Evolutionary conservation across 75 land plant genomes (phyloP).

Genomic region (Picea glauca): DNA sequence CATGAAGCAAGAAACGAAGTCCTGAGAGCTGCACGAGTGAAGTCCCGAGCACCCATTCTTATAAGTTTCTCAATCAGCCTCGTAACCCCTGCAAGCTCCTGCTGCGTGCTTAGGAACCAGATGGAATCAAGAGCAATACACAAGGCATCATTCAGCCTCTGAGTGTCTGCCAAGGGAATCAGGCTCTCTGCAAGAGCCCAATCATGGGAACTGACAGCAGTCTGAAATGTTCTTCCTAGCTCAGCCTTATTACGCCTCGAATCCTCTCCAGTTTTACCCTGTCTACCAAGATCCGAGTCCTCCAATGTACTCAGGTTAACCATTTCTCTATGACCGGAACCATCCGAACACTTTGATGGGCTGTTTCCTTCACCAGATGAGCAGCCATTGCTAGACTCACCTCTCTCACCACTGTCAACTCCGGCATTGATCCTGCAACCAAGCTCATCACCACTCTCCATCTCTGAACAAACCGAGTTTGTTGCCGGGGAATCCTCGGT

Average conservation of each 20-base stretch:
- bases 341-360: no score
- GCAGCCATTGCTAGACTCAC: constrained; percentile 2
- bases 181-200: constrained; percentile 87
- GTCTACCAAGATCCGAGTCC: constrained; percentile 11
- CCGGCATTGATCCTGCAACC: not conserved
- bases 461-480: constrained; percentile 3
- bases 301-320: not conserved
- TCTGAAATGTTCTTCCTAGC: constrained; percentile 74
- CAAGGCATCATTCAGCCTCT: constrained; percentile 84
- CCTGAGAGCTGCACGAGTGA: constrained; percentile 84
- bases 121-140: constrained; percentile 89
- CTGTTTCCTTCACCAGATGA: not conserved
- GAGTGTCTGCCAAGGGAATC: constrained; percentile 62
- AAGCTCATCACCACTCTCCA: constrained; percentile 1
- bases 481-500: not conserved
- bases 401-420: not conserved
- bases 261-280: constrained; percentile 26
- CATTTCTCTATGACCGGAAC: constrained; percentile 2
- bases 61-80: constrained; percentile 76
- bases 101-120: constrained; percentile 75
- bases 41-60: constrained; percentile 72
- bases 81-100: constrained; percentile 66
- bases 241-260: constrained; percentile 54
- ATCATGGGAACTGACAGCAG: constrained; percentile 77
- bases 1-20: constrained; percentile 97